A percentile compares a stretch with the other conserved stretches of the same genome.
Conservation (phyloP, 1,284 basidiomycete genomes). For the Mycena citricolor region DNA sequence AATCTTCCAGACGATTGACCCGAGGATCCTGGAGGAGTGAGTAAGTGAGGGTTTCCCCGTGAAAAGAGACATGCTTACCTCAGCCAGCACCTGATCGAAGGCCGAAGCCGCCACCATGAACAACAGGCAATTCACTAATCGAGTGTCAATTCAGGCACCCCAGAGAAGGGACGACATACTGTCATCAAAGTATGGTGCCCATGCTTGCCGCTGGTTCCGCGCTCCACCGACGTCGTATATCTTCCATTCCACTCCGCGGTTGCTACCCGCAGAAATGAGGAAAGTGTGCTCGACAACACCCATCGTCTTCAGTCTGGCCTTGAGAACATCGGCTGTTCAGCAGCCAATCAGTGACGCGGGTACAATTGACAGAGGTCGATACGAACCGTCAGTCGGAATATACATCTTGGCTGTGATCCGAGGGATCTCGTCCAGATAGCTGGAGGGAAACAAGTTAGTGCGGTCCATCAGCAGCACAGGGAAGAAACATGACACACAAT, state of each 20-base stretch:
- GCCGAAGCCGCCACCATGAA: constrained; percentile 82
- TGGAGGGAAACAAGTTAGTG: constrained; percentile 34
- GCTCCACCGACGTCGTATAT: constrained; percentile 83
- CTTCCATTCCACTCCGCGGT: constrained; percentile 66
- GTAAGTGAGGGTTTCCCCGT: constrained; percentile 1
- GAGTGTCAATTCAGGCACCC: not conserved
- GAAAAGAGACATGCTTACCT: constrained; percentile 45
- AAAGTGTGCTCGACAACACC: constrained; percentile 79
- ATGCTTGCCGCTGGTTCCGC: constrained; percentile 72
- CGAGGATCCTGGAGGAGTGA: constrained; percentile 49
- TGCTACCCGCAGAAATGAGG: constrained; percentile 55
- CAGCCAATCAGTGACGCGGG: constrained; percentile 2
- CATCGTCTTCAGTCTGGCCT: constrained; percentile 69
- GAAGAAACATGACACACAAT: constrained; percentile 54
- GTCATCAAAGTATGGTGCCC: constrained; percentile 82
- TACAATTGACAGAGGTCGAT: constrained; percentile 1
- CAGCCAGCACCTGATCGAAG: constrained; percentile 76
- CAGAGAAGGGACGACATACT: constrained; percentile 41
- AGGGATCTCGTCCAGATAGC: constrained; percentile 76
- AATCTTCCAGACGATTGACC: constrained; percentile 77
- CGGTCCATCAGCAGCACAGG: constrained; percentile 20
- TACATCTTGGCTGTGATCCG: constrained; percentile 79
- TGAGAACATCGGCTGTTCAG: constrained; percentile 66
- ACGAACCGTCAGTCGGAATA: constrained; percentile 73
- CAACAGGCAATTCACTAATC: constrained; percentile 75